These are phyloP conservation scores for Spergularia bocconei DNA, from an alignment of 148 eudicot species.

Conservation along the genomic window DNA sequence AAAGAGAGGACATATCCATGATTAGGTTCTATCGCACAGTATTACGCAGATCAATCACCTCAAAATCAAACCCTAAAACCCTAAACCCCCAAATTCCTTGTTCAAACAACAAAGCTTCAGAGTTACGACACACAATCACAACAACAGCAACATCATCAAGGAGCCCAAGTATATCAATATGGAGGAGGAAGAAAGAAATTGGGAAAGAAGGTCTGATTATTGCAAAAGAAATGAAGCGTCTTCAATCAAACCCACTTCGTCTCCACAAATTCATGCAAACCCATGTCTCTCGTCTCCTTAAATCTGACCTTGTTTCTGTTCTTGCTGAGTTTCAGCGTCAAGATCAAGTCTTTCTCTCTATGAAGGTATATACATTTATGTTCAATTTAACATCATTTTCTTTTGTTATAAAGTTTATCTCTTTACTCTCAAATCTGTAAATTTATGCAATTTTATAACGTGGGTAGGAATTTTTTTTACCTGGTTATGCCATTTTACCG, in stretches of 20 bases:
- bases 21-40: too few relatives aligned
- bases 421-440: not conserved
- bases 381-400: not conserved
- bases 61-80: too few relatives aligned
- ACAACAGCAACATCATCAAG: not conserved
- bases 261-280: constrained; percentile 51
- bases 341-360: constrained; percentile 73
- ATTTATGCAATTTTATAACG: constrained; percentile 1
- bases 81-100: too few relatives aligned
- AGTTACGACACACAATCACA: too few relatives aligned
- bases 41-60: too few relatives aligned
- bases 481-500: too few relatives aligned
- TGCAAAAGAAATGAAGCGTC: constrained; percentile 84
- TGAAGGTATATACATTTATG: constrained; percentile 49
- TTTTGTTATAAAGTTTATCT: not conserved
- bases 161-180: constrained; percentile 62
- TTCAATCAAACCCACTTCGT: constrained; percentile 58
- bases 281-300: constrained; percentile 43
- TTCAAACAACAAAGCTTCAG: too few relatives aligned
- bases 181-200: constrained; percentile 93
- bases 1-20: too few relatives aligned
- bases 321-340: constrained; percentile 90
- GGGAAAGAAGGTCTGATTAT: constrained; percentile 87
- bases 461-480: not conserved
- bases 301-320: constrained; percentile 86